Evolutionary conservation across 768 basidiomycete genomes (phyloP).

Genomic region (Udeniomyces megalosporus): DNA sequence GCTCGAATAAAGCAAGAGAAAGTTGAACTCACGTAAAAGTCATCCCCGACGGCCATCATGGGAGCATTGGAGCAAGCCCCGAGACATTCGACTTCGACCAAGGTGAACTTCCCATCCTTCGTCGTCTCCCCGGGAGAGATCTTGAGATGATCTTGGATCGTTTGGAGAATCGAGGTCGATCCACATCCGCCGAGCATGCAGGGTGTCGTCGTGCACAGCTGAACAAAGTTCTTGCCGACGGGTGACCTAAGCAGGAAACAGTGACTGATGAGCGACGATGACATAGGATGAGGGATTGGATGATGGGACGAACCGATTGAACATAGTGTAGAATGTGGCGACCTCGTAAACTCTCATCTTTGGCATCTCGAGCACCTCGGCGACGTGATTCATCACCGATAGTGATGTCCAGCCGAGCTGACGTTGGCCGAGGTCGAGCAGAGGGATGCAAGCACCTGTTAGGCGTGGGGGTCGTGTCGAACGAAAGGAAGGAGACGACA

Average conservation of each 20-base stretch:
- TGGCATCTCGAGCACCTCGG: constrained; percentile 78
- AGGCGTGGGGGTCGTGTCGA: too few species aligned
- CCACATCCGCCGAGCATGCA: constrained; percentile 72
- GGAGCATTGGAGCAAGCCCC: constrained; percentile 86
- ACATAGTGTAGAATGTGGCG: constrained; percentile 94
- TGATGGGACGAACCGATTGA: constrained; percentile 7
- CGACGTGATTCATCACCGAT: constrained; percentile 97
- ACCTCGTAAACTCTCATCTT: constrained; percentile 99
- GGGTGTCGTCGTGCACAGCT: constrained; percentile 97
- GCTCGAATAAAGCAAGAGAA: not conserved
- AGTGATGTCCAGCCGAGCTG: constrained; percentile 99
- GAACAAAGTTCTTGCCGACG: constrained; percentile 83
- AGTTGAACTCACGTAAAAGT: constrained; percentile 64
- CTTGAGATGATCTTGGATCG: constrained; percentile 66
- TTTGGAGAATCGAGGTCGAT: constrained; percentile 73
- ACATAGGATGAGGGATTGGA: too few species aligned
- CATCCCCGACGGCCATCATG: constrained; percentile 89
- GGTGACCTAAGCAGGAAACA: not conserved
- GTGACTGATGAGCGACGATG: not conserved
- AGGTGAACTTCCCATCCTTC: constrained; percentile 86
- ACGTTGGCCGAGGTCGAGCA: constrained; percentile 87
- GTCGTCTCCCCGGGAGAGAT: constrained; percentile 85
- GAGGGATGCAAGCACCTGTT: constrained; percentile 56
- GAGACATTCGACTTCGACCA: constrained; percentile 95
- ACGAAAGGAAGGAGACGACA: too few species aligned